Conservation (phyloP, 495 filamentous ascomycete genomes). For the Penicillium psychrofluorescens region DNA sequence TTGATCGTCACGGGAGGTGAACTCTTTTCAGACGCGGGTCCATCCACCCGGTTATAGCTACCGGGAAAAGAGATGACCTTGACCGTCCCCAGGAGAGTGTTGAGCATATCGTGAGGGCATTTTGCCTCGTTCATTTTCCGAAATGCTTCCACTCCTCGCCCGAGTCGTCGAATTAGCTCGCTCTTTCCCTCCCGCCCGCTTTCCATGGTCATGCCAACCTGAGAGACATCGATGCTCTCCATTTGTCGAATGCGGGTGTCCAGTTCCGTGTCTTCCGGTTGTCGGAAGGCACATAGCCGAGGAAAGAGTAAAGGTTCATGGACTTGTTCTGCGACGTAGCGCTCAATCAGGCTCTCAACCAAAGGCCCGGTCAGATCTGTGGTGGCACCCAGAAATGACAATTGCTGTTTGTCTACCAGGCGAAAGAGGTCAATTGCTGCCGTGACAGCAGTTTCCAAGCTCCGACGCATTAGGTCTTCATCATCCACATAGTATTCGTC, state of each 20-base stretch:
- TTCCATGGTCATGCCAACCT: conserved; percentile 81
- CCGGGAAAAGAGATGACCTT: conserved; percentile 64
- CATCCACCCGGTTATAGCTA: conserved; percentile 26
- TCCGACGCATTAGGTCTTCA: conserved; percentile 76
- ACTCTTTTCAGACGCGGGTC: conserved; percentile 49
- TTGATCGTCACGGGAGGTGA: conserved; percentile 71
- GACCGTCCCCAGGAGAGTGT: conserved; percentile 76
- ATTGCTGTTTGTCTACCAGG: conserved; percentile 87
- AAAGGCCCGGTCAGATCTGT: conserved; percentile 89
- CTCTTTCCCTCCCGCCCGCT: conserved; percentile 63
- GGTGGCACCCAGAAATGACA: conserved; percentile 84
- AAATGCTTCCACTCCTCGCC: conserved; percentile 80
- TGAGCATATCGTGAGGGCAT: conserved; percentile 92
- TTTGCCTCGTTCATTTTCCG: conserved; percentile 76
- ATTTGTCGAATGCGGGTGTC: conserved; percentile 87
- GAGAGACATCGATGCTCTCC: conserved; percentile 87
- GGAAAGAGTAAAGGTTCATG: conserved; percentile 83
- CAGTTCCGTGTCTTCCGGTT: conserved; percentile 80
- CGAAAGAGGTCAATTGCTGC: conserved; percentile 94
- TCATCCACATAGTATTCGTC: conserved; percentile 66
- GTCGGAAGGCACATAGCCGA: conserved; percentile 67
- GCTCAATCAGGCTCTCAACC: conserved; percentile 90
- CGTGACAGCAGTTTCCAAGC: conserved; percentile 85
- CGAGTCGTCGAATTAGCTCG: conserved; percentile 62
- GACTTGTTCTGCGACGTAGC: conserved; percentile 89